Conservation (phyloP, 257 asterid species). For the Ophiorrhiza pumila region DNA sequence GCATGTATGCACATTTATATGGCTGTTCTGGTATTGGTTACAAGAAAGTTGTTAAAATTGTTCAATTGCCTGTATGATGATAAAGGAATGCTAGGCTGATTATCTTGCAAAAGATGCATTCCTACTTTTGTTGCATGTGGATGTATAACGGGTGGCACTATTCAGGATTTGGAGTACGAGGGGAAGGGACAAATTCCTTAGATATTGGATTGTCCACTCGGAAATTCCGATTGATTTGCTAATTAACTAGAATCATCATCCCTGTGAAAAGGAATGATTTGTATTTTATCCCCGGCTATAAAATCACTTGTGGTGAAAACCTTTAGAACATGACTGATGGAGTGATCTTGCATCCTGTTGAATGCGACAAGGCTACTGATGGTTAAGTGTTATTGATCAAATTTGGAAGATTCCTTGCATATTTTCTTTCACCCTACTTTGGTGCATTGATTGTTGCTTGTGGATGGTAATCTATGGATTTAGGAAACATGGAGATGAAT, state of each 20-base stretch:
- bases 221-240: background rate
- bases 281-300: background rate
- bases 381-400: background rate
- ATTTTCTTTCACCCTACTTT: background rate
- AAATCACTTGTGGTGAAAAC: background rate
- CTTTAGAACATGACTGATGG: background rate
- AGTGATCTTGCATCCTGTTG: background rate
- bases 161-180: background rate
- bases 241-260: background rate
- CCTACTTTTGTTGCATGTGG: background rate
- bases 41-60: background rate
- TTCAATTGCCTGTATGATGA: background rate
- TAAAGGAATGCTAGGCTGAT: background rate
- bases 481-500: background rate
- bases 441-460: background rate
- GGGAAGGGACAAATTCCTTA: background rate
- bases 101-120: background rate
- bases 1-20: background rate
- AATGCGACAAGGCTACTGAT: background rate
- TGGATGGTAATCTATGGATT: background rate
- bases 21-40: background rate
- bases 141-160: background rate
- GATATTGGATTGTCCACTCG: too few species aligned
- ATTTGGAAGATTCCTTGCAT: background rate
- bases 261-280: background rate